Evolutionary conservation across 352 stramenopile species (phyloP), one percentile per base, ranked within the genome.

Genomic region (Globisporangium spiculum): DNA sequence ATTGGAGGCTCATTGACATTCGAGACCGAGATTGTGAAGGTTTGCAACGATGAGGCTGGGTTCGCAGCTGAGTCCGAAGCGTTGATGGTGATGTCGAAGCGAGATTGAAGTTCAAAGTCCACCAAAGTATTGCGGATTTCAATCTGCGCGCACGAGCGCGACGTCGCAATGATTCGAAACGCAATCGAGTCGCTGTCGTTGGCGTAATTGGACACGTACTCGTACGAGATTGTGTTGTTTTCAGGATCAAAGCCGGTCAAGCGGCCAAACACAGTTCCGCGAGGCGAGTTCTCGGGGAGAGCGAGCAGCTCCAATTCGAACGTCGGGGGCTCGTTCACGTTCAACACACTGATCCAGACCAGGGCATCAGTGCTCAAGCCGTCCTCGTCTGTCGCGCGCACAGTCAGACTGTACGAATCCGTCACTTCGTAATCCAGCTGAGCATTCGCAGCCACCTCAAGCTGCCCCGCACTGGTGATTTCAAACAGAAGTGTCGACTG

Each of bases 211-310:
- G 77, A 81, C 1, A 52, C 52, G 46, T 78, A 78, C 1, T 70
- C 56, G 44, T 78, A 89, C 16, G 60, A 63, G 0, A 87, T 60
- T 1, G 75, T 83, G 27, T 83, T 68, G 24, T 88, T 90, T 60
- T 90, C 81, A 20, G 81, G 79, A 62, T 90, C 81, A 18, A 68
- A 76, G 1, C 74, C 79, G 56, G 61, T 63, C 2, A 90, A 24
- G 2, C 68, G n/a, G 16, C 67, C 76, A 14, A 90, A 41, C 6
- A 86, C 55, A 4, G 81, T 83, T 34, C 81, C 79, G 46, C 65
- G 70, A 27, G 75, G 70, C 1, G 75, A 22, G 52, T 90, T 88
- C 34, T 90, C 81, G 0, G 65, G n/a, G 7, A 90, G 10, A 3
- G 61, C 9, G 10, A 78, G 20, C 3, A 65, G 38, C 22, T 61